Base-by-base conservation (phyloP, 495 filamentous ascomycete species). In the Penicillium angulare region DNA sequence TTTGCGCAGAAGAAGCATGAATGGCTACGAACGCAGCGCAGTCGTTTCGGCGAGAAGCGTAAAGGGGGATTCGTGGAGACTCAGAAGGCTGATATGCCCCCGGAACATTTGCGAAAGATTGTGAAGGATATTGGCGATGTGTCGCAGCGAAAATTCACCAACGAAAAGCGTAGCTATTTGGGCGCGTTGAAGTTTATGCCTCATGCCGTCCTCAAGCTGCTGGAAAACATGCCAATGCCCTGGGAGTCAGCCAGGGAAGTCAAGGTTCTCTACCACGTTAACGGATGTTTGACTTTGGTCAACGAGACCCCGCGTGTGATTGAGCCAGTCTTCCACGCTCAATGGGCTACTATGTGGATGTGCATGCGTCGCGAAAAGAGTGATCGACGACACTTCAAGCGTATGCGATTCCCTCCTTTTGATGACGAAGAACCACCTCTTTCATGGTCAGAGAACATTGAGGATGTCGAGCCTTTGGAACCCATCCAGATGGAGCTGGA, bases 151-250 rank as follows among this genome's bases (percentile, higher is more conserved):
- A 99, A 97, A 69, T 97, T 96, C 77, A 96, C 88, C 63, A 96
- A 86, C 63, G 95, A 99, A 76, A 99, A 99, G 78, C 85, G 95
- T 49, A 95, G 89, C 67, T 99, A 99, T 73, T 81, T 99, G 21
- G 95, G 95, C 43, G 92, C 95, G 35, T 70, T 99, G 53, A 99
- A 99, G 73, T 99, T 96, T 70, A 99, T 99, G 95, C 95, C 95
- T 1, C 95, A 99, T 66, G 95, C 95, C n/a, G 95, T 99, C 8
- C 69, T 99, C 74, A 99, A 99, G 77, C 82, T 99, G 16, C 63
- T 99, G 49, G 95, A 99, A 78, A 99, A 99, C 64, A 99, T 99
- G 95, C 95, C 95, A 7, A 99, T 99, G 95, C 95, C 95, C 7
- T 99, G 95, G 95, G 95, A 99, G 75, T 89, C 89, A 24, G 82